Percentiles rank a stretch among this genome's conserved stretches.
phyloP scores from a whole-genome alignment of 1,284 basidiomycete species.

The Ustanciosporium gigantosporum region DNA sequence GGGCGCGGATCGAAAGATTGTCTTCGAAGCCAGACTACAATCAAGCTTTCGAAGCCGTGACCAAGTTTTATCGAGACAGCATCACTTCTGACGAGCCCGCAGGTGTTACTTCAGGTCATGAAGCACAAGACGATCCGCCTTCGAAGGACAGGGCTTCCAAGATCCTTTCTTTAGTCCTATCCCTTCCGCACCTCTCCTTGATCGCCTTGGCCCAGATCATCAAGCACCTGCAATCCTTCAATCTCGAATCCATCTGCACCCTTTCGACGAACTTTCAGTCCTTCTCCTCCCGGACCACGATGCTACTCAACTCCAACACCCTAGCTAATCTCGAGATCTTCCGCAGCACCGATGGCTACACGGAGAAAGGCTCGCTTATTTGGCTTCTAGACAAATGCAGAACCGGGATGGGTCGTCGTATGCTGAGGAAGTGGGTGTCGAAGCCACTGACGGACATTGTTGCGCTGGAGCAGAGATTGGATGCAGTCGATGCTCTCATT shows the following conservation, averaged over 20 bases:
- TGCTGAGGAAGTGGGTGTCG: slow-evolving; percentile 84
- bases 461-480: slow-evolving; percentile 71
- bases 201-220: slow-evolving; percentile 78
- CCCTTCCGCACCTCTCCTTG: slow-evolving; percentile 65
- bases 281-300: slow-evolving; percentile 75
- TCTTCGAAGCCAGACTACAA: slow-evolving; percentile 69
- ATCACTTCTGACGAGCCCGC: not conserved
- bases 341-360: slow-evolving; percentile 70
- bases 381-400: slow-evolving; percentile 81
- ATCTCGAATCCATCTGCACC: slow-evolving; percentile 64
- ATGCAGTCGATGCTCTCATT: slow-evolving; percentile 82
- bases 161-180: slow-evolving; percentile 22
- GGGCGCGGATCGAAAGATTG: slow-evolving; percentile 70
- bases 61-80: slow-evolving; percentile 69
- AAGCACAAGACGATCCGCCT: not conserved
- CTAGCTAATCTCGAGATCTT: slow-evolving; percentile 71
- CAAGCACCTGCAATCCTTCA: slow-evolving; percentile 75
- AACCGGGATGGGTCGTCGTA: slow-evolving; percentile 83
- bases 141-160: slow-evolving; percentile 13
- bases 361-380: slow-evolving; percentile 76
- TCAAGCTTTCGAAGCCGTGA: slow-evolving; percentile 74
- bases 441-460: slow-evolving; percentile 76
- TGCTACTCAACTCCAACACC: slow-evolving; percentile 88
- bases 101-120: not conserved
- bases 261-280: slow-evolving; percentile 65